Evolutionary conservation across 768 basidiomycete species (phyloP).

Genomic region (Mycena chlorophos): DNA sequence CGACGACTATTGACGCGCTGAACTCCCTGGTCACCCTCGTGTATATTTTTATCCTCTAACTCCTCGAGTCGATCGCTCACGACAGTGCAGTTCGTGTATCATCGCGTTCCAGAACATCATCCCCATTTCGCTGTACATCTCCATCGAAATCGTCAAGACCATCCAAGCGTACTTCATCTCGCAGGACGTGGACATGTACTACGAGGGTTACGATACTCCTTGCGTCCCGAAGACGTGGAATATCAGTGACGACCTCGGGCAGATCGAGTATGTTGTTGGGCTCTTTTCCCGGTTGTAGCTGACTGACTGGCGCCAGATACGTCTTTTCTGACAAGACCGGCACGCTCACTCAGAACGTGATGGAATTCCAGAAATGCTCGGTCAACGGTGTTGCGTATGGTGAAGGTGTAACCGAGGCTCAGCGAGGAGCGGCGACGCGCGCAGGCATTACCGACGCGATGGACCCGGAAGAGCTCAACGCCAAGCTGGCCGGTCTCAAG

Average conservation of each 20-base stretch:
- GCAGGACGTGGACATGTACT: slow-evolving; percentile 97
- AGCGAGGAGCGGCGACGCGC: slow-evolving; percentile 85
- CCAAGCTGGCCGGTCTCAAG: slow-evolving; percentile 65
- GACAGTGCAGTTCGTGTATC: slow-evolving; percentile 69
- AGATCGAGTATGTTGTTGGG: slow-evolving; percentile 82
- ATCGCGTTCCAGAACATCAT: slow-evolving; percentile 98
- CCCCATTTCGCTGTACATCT: slow-evolving; percentile 94
- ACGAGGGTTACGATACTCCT: slow-evolving; percentile 77
- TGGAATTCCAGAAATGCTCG: slow-evolving; percentile 98
- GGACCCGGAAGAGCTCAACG: slow-evolving; percentile 70
- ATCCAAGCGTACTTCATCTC: slow-evolving; percentile 97
- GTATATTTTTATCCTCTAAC: slow-evolving; percentile 49
- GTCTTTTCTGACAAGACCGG: slow-evolving; percentile 75
- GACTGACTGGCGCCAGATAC: slow-evolving; percentile 1
- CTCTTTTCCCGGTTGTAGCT: slow-evolving; percentile 78
- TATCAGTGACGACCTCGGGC: slow-evolving; percentile 96
- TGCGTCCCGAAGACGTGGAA: slow-evolving; percentile 98
- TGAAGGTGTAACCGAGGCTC: slow-evolving; percentile 94
- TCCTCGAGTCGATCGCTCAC: background rate
- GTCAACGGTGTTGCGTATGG: slow-evolving; percentile 83
- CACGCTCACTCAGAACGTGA: slow-evolving; percentile 96
- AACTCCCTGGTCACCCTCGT: slow-evolving; percentile 89
- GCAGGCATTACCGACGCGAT: slow-evolving; percentile 68
- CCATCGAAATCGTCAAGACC: slow-evolving; percentile 97
- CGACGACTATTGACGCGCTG: slow-evolving; percentile 58